Evolutionary conservation across 768 basidiomycete genomes (phyloP).

Genomic region (Boletellus sp.): DNA sequence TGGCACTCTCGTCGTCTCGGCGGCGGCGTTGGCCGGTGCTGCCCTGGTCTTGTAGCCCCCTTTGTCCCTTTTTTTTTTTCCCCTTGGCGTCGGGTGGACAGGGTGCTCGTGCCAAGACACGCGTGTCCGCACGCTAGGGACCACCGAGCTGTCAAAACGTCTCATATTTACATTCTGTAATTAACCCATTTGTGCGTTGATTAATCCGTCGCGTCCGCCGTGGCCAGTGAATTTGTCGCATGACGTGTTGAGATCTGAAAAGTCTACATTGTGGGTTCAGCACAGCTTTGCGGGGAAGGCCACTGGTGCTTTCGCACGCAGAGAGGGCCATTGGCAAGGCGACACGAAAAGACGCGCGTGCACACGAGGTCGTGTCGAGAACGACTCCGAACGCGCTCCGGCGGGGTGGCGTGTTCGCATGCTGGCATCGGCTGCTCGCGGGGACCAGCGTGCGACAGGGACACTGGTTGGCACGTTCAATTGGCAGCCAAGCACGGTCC

Average conservation of each 20-base stretch:
- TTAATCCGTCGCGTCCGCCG: neutral
- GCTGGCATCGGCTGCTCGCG: neutral
- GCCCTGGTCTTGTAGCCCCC: slow-evolving; percentile 19
- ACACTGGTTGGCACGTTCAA: too few relatives aligned
- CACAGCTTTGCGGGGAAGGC: slow-evolving; percentile 7
- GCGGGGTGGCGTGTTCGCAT: too few relatives aligned
- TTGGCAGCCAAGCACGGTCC: too few relatives aligned
- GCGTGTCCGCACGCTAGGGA: too few relatives aligned
- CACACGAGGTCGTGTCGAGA: too few relatives aligned
- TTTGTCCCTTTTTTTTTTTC: neutral
- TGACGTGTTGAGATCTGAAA: neutral
- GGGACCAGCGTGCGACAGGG: too few relatives aligned
- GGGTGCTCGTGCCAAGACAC: neutral
- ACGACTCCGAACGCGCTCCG: too few relatives aligned
- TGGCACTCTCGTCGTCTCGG: slow-evolving; percentile 24
- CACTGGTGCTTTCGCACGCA: neutral
- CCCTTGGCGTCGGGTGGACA: neutral
- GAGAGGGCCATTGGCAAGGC: neutral
- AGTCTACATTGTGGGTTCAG: neutral
- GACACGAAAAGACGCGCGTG: neutral
- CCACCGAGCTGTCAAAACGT: neutral
- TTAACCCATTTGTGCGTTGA: neutral
- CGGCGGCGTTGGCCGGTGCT: slow-evolving; percentile 25
- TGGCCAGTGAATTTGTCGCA: neutral
- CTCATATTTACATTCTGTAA: neutral